Base-by-base conservation (phyloP, 164 flowering plant species). In the Tinospora cordifolia region DNA sequence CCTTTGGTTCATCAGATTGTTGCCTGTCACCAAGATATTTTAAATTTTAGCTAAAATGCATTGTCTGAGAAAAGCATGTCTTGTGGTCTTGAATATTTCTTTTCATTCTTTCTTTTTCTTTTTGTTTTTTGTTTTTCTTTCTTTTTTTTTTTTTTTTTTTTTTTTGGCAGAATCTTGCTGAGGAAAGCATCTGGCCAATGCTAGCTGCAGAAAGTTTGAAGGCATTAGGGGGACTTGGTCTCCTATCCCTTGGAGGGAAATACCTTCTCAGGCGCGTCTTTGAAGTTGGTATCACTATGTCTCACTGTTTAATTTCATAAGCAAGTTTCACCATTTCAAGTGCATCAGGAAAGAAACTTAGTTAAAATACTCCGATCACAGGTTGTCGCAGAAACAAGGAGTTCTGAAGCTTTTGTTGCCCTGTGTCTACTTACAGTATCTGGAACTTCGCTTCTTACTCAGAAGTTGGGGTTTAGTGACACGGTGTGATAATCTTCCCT, bases 371-470 rank as follows among this genome's bases (percentile, higher is more conserved):
- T 59, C 49, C 72, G 21, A 74, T 51, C 69, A 63, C 83, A 94
- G 99, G 87, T 94, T 85, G 93, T 94, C 74, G 99, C 99, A 62
- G 99, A 94, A 82, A 74, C 99, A 71, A 89, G 99, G 76, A 92
- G 97, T 78, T 84, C 97, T 40, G 99, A 94, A 79, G 99, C 97
- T 69, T 94, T 94, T 85, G 95, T 94, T 72, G 97, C 97, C 62
- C 92, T 94, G 22, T 94, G 99, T 82, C 77, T 94, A 51, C 86
- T 94, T 62, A 90, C 97, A 22, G 93, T 92, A 72, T 89, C 97
- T 70, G 99, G 99, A 77, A 94, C 97, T 74, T 92, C 99, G 75
- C 97, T 94, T 74, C 13, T 89, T 69, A 94, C 99, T 10, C 99
- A 94, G 72, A 81, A 82, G 77, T 79, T 94, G 83, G 97, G 99